These are phyloP conservation scores for Candida nanaspora DNA, from an alignment of 805 yeast species.

Conservation along the genomic window DNA sequence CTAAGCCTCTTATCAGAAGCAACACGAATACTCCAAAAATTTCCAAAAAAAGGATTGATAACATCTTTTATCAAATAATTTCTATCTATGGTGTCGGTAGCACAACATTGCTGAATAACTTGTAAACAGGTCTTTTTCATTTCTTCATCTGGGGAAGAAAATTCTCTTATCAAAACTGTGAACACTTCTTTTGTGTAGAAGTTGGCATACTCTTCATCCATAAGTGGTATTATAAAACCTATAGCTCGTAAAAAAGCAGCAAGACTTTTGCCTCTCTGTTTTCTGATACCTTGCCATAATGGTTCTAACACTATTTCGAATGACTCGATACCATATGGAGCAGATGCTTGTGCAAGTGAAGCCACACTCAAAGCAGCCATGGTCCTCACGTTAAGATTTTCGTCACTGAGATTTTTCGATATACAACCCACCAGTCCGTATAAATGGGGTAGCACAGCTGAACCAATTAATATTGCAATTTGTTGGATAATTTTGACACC, in stretches of 20 bases:
- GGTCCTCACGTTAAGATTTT: slow-evolving; percentile 57
- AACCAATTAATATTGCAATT: slow-evolving; percentile 59
- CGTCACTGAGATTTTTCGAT: slow-evolving; percentile 54
- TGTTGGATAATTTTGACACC: slow-evolving; percentile 76
- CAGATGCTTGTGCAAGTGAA: slow-evolving; percentile 70
- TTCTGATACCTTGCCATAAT: slow-evolving; percentile 70
- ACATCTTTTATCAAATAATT: slow-evolving; percentile 44
- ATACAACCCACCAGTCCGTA: slow-evolving; percentile 58
- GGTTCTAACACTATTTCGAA: slow-evolving; percentile 72
- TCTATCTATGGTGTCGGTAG: slow-evolving; percentile 49
- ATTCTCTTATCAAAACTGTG: slow-evolving; percentile 61
- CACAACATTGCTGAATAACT: slow-evolving; percentile 61
- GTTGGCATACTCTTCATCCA: slow-evolving; percentile 76
- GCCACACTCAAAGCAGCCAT: slow-evolving; percentile 68
- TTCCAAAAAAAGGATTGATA: slow-evolving; percentile 50
- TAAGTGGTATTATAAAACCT: slow-evolving; percentile 75
- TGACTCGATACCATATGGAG: slow-evolving; percentile 87
- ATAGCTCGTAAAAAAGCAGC: slow-evolving; percentile 73
- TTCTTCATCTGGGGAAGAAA: slow-evolving; percentile 78
- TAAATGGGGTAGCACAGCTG: slow-evolving; percentile 69
- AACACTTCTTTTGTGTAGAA: slow-evolving; percentile 74
- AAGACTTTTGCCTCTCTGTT: slow-evolving; percentile 69
- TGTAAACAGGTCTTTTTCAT: slow-evolving; percentile 69
- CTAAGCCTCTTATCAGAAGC: slow-evolving; percentile 60
- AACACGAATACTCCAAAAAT: slow-evolving; percentile 77